Base-by-base conservation (phyloP, 139 green algal genomes). In the Chara braunii region DNA sequence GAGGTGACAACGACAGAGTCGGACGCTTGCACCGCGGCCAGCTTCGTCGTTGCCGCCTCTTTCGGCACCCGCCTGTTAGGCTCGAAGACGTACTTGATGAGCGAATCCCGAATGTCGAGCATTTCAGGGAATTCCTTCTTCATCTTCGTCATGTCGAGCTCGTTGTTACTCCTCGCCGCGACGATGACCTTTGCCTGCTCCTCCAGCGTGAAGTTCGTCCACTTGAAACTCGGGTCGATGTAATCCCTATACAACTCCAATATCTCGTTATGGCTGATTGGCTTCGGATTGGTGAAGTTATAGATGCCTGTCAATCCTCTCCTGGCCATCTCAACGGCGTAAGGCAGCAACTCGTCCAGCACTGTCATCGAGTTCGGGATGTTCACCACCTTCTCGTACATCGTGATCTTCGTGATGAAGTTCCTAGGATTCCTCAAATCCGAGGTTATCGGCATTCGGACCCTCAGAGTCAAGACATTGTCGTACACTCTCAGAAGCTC, bases 401-500 rank as follows among this genome's bases (percentile, higher is more conserved):
- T 94, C 70, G 95, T 91, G 77, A 98, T 97, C 81, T 98, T 98
- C 35, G 87, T 94, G 82, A 98, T 95, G 79, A 98, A 98, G 76
- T 98, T 98, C 62, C 92, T 81, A 3, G 85, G 82, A 74, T 96
- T 95, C 1, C 52, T 66, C 1, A 98, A 69, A 79, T 95, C 85
- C 11, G 40, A 69, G n/a, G 92, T 86, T 44, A 98, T 98, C 37
- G 92, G 92, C 92, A 98, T 97, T 60, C 92, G 85, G 68, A 98
- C 87, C 3, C 92, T 85, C 68, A 98, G 84, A 0, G 81, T 89
- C 31, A 95, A 80, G 33, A 95, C 86, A 57, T 98, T 95, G 62
- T 86, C 80, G 81, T 88, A 98, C 71, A 92, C 70, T 68, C 83
- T 80, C 3, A 97, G 67, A 67, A 98, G 64, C 48, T 81, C 85